A percentile compares a stretch with the other conserved stretches of the same genome.
phyloP scores from a whole-genome alignment of 2,329 filamentous ascomycete genomes.

The Chaetomiaceae sp. region DNA sequence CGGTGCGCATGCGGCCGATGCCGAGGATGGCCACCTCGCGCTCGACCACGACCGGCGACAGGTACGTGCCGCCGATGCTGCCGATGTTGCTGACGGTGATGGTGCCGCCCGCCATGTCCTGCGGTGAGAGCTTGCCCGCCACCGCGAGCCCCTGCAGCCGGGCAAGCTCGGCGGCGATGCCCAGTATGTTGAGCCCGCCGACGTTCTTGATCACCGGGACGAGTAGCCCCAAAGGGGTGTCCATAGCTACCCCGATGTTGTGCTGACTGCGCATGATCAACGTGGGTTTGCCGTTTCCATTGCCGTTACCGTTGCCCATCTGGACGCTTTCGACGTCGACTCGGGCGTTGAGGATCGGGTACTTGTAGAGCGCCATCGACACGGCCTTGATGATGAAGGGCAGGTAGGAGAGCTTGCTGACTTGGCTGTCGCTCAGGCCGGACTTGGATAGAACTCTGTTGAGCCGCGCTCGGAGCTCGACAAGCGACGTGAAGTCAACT shows the following conservation, averaged over 20 bases:
- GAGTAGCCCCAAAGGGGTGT: slow-evolving; percentile 79
- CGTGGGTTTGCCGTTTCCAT: slow-evolving; percentile 59
- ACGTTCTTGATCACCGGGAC: slow-evolving; percentile 91
- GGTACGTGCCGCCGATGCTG: slow-evolving; percentile 86
- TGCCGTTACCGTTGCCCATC: slow-evolving; percentile 27
- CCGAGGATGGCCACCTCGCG: slow-evolving; percentile 89
- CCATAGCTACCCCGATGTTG: slow-evolving; percentile 94
- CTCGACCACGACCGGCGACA: slow-evolving; percentile 85
- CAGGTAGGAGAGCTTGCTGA: slow-evolving; percentile 75
- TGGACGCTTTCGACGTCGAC: slow-evolving; percentile 53
- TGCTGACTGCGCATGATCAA: slow-evolving; percentile 76
- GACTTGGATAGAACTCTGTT: slow-evolving; percentile 54
- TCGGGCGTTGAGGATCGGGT: slow-evolving; percentile 81
- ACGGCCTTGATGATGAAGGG: slow-evolving; percentile 96
- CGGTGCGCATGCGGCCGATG: slow-evolving; percentile 69
- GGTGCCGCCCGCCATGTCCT: slow-evolving; percentile 78
- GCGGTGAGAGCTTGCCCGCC: slow-evolving; percentile 65
- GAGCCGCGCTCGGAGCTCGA: slow-evolving; percentile 64
- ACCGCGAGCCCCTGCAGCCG: slow-evolving; percentile 68
- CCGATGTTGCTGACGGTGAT: slow-evolving; percentile 97
- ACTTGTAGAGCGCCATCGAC: slow-evolving; percentile 73
- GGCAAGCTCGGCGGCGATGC: slow-evolving; percentile 69
- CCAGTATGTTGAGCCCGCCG: slow-evolving; percentile 65
- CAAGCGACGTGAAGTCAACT: slow-evolving; percentile 72
- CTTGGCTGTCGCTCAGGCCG: slow-evolving; percentile 39